Conservation (phyloP, 208 protist species). For the Phytomonas francai region DNA sequence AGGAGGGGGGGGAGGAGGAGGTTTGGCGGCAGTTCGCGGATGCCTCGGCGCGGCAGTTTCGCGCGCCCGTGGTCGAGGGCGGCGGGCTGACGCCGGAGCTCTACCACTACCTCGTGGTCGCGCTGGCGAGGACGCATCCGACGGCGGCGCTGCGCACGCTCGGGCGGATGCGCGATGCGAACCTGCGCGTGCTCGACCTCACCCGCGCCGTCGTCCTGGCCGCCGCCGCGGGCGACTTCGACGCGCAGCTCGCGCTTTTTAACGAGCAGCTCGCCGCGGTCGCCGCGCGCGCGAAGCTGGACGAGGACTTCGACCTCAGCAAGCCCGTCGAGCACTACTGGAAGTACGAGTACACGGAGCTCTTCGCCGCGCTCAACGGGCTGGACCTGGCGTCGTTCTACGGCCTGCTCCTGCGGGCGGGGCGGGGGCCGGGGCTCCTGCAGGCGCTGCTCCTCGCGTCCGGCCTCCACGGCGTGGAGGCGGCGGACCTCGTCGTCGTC, state of each 20-base stretch:
- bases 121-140: slow-evolving; percentile 45
- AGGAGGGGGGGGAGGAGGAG: slow-evolving; percentile 20
- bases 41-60: slow-evolving; percentile 41
- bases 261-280: slow-evolving; percentile 52
- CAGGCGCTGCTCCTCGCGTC: slow-evolving; percentile 42
- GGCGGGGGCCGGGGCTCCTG: slow-evolving; percentile 27
- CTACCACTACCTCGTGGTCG: slow-evolving; percentile 83
- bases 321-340: slow-evolving; percentile 73
- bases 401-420: slow-evolving; percentile 42
- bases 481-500: slow-evolving; percentile 59
- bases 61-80: slow-evolving; percentile 31
- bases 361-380: slow-evolving; percentile 73
- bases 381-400: slow-evolving; percentile 45
- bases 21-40: slow-evolving; percentile 58
- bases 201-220: slow-evolving; percentile 63
- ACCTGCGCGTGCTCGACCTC: slow-evolving; percentile 62
- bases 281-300: slow-evolving; percentile 25
- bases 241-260: slow-evolving; percentile 49
- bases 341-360: slow-evolving; percentile 74
- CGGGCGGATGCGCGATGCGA: slow-evolving; percentile 43
- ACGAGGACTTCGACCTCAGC: slow-evolving; percentile 42
- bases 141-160: slow-evolving; percentile 69
- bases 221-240: slow-evolving; percentile 27
- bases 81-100: slow-evolving; percentile 74
- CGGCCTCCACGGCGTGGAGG: slow-evolving; percentile 8